Evolutionary conservation across 208 protist genomes (phyloP).

Genomic region (Crithidia thermophila): DNA sequence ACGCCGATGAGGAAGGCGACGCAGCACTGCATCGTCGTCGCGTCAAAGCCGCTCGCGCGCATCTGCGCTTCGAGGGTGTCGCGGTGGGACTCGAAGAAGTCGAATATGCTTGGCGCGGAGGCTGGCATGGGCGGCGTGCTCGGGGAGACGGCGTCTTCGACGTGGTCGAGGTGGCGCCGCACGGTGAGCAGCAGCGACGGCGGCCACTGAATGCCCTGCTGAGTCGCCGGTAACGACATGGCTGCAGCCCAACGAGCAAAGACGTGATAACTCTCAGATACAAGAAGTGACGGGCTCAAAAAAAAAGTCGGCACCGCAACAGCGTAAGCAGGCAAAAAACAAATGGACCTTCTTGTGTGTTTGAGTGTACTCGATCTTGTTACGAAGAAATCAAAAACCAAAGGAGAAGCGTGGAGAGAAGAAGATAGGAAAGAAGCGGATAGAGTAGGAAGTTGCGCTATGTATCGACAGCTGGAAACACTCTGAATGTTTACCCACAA

Average conservation of each 20-base stretch:
- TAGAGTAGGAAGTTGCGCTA: too few relatives aligned
- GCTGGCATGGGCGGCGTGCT: slow-evolving; percentile 50
- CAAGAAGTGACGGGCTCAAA: not conserved
- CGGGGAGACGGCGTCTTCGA: slow-evolving; percentile 60
- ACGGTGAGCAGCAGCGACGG: slow-evolving; percentile 47
- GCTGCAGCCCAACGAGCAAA: too few relatives aligned
- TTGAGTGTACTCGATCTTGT: too few relatives aligned
- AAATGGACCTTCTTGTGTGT: too few relatives aligned
- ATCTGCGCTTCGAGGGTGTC: slow-evolving; percentile 26
- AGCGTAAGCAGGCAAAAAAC: too few relatives aligned
- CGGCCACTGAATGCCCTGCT: slow-evolving; percentile 54
- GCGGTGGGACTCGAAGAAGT: slow-evolving; percentile 55
- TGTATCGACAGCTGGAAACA: too few relatives aligned
- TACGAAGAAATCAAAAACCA: too few relatives aligned
- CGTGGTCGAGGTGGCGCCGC: slow-evolving; percentile 46
- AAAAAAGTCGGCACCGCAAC: too few relatives aligned
- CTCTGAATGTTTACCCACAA: too few relatives aligned
- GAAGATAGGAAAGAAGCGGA: too few relatives aligned
- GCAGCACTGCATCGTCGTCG: slow-evolving; percentile 49
- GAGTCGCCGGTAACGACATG: not conserved
- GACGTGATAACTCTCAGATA: too few relatives aligned
- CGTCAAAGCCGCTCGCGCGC: slow-evolving; percentile 22
- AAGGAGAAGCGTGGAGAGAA: too few relatives aligned
- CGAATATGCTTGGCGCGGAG: slow-evolving; percentile 38
- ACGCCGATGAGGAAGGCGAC: slow-evolving; percentile 60